Percentiles rank a stretch among this genome's conserved stretches.
Evolutionary conservation across 805 yeast genomes (phyloP).

Genomic region (Candida caryicola): DNA sequence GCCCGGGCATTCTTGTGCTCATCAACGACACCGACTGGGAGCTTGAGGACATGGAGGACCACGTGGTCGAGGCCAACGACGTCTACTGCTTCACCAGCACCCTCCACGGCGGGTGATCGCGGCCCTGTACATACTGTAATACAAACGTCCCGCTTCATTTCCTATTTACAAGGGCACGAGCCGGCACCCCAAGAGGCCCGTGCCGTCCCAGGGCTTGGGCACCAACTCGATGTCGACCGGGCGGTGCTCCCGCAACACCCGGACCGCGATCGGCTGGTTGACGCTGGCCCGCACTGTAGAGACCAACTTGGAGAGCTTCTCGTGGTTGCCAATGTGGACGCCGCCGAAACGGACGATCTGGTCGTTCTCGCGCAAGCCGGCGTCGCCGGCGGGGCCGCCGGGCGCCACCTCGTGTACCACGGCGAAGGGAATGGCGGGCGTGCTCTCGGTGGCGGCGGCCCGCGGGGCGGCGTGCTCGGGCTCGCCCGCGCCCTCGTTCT

Average conservation of each 20-base stretch:
- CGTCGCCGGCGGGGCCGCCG: constrained; percentile 52
- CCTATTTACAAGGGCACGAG: constrained; percentile 38
- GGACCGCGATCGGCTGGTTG: constrained; percentile 24
- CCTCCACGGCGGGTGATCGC: constrained; percentile 79
- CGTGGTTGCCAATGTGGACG: constrained; percentile 55
- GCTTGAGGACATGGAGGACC: constrained; percentile 81
- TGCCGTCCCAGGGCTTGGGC: constrained; percentile 65
- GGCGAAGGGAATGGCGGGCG: constrained; percentile 48
- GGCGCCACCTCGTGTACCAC: constrained; percentile 46
- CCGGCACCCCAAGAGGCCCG: constrained; percentile 68
- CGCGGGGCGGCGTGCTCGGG: not conserved
- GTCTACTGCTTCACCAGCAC: constrained; percentile 86
- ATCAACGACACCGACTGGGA: constrained; percentile 98
- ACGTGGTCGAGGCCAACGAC: constrained; percentile 74
- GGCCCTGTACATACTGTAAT: too few relatives aligned
- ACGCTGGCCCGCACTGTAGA: constrained; percentile 40
- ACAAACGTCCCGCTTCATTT: too few relatives aligned
- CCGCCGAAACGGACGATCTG: constrained; percentile 44
- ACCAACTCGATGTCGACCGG: constrained; percentile 18
- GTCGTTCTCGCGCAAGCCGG: constrained; percentile 59
- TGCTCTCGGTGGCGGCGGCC: not conserved
- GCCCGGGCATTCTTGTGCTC: constrained; percentile 90
- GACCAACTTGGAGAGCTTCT: constrained; percentile 45
- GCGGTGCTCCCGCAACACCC: constrained; percentile 29
- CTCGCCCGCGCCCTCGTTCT: not conserved